These are phyloP conservation scores for Wickerhamiella allomyrinae DNA, from an alignment of 805 yeast genomes.

Conservation along the genomic window DNA sequence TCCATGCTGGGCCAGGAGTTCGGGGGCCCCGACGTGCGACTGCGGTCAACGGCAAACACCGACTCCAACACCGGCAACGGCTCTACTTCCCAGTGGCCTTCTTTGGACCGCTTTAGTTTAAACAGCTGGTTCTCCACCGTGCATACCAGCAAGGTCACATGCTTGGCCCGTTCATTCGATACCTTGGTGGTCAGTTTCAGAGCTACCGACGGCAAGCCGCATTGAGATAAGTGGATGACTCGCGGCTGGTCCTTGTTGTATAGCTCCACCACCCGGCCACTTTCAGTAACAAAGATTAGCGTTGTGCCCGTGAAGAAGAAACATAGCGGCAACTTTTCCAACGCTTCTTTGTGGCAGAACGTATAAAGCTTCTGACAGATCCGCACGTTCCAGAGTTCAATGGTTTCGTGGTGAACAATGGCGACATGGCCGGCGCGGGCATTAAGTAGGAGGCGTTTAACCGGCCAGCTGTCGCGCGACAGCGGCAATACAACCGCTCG, in stretches of 20 bases:
- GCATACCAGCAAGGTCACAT: neutral
- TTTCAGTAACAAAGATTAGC: neutral
- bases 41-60: neutral
- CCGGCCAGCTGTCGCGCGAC: slow-evolving; percentile 1
- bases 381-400: slow-evolving; percentile 3
- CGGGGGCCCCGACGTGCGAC: neutral
- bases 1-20: neutral
- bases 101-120: slow-evolving; percentile 1
- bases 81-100: neutral
- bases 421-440: neutral
- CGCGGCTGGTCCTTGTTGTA: slow-evolving; percentile 2
- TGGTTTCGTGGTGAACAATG: neutral
- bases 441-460: slow-evolving; percentile 1
- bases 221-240: neutral
- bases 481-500: neutral
- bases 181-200: neutral
- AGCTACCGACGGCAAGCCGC: neutral
- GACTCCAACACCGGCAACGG: neutral
- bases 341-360: neutral
- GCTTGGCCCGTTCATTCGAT: neutral
- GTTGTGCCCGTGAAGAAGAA: neutral
- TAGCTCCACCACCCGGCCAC: slow-evolving; percentile 5
- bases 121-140: slow-evolving; percentile 1
- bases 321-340: neutral
- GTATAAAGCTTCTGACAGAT: slow-evolving; percentile 2